Conservation (phyloP, 345 rosid genomes). For the Bruguiera parviflora region DNA sequence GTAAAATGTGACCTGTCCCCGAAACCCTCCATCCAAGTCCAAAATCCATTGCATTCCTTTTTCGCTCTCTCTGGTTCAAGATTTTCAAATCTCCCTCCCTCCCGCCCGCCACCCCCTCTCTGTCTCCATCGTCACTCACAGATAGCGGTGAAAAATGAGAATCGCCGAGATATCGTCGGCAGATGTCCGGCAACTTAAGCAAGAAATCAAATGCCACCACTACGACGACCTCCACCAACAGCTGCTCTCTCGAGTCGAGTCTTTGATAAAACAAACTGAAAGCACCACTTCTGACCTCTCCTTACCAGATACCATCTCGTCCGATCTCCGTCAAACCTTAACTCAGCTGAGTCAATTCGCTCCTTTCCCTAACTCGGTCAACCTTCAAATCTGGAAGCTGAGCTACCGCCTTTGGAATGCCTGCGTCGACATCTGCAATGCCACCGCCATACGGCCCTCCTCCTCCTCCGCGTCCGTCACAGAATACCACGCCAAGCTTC, state of each 20-base stretch:
- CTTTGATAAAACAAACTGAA: constrained; percentile 58
- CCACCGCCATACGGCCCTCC: constrained; percentile 41
- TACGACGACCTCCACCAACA: constrained; percentile 27
- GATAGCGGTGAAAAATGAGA: constrained; percentile 48
- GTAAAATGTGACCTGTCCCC: no score
- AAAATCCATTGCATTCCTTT: not conserved
- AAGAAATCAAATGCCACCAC: not conserved
- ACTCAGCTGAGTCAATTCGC: constrained; percentile 51
- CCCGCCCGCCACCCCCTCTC: constrained; percentile 7
- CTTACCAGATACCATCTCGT: constrained; percentile 42
- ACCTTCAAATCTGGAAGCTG: constrained; percentile 81
- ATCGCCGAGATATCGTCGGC: constrained; percentile 80
- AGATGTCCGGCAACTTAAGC: constrained; percentile 34
- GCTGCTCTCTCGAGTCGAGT: constrained; percentile 63
- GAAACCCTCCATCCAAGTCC: constrained; percentile 14
- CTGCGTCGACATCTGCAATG: constrained; percentile 80
- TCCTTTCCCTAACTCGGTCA: constrained; percentile 62
- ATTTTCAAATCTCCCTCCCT: constrained; percentile 5
- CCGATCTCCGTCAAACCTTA: constrained; percentile 51
- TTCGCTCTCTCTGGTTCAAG: constrained; percentile 1
- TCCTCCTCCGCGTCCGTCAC: constrained; percentile 18
- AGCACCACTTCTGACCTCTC: constrained; percentile 29
- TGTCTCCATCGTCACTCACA: constrained; percentile 27
- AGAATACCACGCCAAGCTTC: constrained; percentile 44
- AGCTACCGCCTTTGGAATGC: constrained; percentile 95